Conservation (phyloP, 2,329 filamentous ascomycete genomes). For the Colletotrichum sp. region DNA sequence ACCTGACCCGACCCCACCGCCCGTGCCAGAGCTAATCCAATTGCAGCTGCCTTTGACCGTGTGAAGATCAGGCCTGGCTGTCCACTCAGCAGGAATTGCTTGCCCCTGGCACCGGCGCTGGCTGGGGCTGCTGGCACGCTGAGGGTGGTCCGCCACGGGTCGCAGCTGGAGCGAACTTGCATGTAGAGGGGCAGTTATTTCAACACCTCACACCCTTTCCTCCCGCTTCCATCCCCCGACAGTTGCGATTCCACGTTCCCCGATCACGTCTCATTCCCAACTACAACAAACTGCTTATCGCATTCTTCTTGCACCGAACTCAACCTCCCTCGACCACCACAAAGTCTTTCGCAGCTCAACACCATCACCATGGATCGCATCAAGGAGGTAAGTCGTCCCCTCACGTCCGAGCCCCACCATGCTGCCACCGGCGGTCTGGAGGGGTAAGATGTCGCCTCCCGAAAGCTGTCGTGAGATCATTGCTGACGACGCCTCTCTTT, state of each 20-base stretch:
- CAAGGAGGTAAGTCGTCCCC: conserved; percentile 75
- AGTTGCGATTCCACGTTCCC: conserved; percentile 9
- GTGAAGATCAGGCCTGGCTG: conserved; percentile 10
- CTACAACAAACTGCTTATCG: conserved; percentile 26
- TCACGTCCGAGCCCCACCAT: conserved; percentile 31
- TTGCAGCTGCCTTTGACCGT: conserved; percentile 17
- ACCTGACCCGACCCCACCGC: conserved; percentile 17
- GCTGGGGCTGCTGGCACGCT: conserved; percentile 1
- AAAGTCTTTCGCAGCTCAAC: conserved; percentile 21
- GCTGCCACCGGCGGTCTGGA: conserved; percentile 20
- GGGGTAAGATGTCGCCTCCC: conserved; percentile 22
- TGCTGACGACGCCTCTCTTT: conserved; percentile 17
- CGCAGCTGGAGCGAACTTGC: conserved; percentile 34
- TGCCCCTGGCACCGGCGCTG: not conserved
- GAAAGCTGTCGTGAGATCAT: conserved; percentile 10
- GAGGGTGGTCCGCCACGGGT: conserved; percentile 19
- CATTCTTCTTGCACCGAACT: conserved; percentile 25
- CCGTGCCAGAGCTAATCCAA: conserved; percentile 15
- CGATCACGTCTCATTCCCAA: conserved; percentile 36
- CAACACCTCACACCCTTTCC: conserved; percentile 32
- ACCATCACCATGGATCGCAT: conserved; percentile 76
- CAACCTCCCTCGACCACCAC: conserved; percentile 34
- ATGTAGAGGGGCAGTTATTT: conserved; percentile 41
- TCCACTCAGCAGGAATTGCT: not conserved
- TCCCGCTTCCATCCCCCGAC: conserved; percentile 35